Evolutionary conservation across 345 rosid genomes (phyloP), one percentile per base, ranked within the genome.

Genomic region (Arabidopsis arenosa): DNA sequence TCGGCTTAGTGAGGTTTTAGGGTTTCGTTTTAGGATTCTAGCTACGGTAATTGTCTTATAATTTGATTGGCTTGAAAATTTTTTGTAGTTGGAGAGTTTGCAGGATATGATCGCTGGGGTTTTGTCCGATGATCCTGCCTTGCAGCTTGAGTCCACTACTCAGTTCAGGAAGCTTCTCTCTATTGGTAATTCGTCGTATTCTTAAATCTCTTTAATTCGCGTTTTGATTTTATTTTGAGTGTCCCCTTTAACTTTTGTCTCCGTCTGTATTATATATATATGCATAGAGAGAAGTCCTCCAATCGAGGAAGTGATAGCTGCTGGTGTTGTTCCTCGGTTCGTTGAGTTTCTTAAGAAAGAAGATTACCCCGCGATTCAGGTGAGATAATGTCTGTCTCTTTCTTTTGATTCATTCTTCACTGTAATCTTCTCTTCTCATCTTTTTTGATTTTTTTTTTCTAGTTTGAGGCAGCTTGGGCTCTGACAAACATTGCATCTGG

Each of bases 381-480:
- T 86, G 13, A 48, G 76, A 40, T 21, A 45, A 61, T 12, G 0
- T 7, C 9, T n/a, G 1, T 12, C 41, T 55, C 40, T 59, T 15
- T 35, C 21, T 8, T 28, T 68, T 37, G 6, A 37, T 52, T 68
- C 13, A 18, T 4, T 63, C 13, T 4, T n/a, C 62, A 26, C 7
- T 51, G 45, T 48, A 17, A 15, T 44, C 17, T 45, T 45, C 1
- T 13, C 26, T 26, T 64, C 49, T 77, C 51, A 63, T 61, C 1
- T 51, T 53, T 9, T 70, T 2, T 54, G 51, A 10, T 43, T 43
- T 7, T 57, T 43, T 39, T 7, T 57, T n/a, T 80, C 9, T 72
- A 92, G 96, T 92, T 92, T 81, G 98, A 90, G 85, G 96, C 98
- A 23, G 94, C 98, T 47, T 93, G 96, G 96, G 95, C 96, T 12